Evolutionary conservation across 2,329 filamentous ascomycete genomes (phyloP).

Genomic region (Clonostachys solani): DNA sequence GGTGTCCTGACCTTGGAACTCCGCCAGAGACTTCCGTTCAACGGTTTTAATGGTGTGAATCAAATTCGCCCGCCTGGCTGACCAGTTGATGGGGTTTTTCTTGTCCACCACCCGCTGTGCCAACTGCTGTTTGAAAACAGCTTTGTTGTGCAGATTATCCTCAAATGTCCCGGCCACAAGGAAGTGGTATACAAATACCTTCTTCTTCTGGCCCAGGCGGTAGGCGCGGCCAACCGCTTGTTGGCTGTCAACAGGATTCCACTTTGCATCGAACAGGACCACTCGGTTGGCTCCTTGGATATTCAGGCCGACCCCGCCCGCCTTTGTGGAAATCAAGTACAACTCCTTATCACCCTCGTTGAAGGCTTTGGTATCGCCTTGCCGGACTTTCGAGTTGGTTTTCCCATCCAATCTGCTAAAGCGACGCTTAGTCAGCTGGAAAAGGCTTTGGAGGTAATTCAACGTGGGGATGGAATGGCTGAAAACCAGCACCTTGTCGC

Average conservation of each 20-base stretch:
- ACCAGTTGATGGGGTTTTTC: constrained; percentile 68
- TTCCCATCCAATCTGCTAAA: constrained; percentile 64
- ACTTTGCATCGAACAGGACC: constrained; percentile 79
- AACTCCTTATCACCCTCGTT: constrained; percentile 54
- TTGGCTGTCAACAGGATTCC: constrained; percentile 76
- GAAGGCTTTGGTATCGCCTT: constrained; percentile 63
- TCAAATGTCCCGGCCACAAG: constrained; percentile 77
- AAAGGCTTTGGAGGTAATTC: constrained; percentile 59
- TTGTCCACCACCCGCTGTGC: constrained; percentile 79
- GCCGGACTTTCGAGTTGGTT: constrained; percentile 52
- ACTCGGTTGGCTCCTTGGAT: constrained; percentile 81
- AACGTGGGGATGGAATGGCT: constrained; percentile 68
- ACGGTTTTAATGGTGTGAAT: constrained; percentile 54
- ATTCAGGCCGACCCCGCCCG: constrained; percentile 81
- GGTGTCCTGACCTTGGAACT: constrained; percentile 57
- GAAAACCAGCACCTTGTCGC: constrained; percentile 79
- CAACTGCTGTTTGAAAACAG: constrained; percentile 80
- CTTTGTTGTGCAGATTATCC: constrained; percentile 65
- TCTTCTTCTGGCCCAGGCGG: constrained; percentile 76
- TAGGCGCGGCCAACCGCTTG: constrained; percentile 86
- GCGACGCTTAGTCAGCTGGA: constrained; percentile 42
- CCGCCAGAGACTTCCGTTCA: constrained; percentile 42
- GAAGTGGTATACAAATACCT: constrained; percentile 82
- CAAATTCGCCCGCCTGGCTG: constrained; percentile 51
- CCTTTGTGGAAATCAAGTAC: constrained; percentile 78